Evolutionary conservation across 805 yeast genomes (phyloP).

Genomic region (Sugiyamaella qingdaonensis): DNA sequence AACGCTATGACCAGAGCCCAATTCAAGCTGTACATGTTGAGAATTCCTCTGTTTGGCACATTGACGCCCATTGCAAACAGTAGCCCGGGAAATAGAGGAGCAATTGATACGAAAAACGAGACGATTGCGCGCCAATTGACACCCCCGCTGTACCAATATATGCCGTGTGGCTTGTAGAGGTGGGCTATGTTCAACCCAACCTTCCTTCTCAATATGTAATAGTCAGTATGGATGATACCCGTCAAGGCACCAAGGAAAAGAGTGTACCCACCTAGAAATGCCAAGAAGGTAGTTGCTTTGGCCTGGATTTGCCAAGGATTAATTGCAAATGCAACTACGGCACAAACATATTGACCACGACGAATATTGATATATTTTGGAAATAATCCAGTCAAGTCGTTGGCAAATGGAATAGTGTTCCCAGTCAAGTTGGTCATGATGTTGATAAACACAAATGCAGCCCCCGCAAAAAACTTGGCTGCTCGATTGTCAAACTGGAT

Average conservation of each 20-base stretch:
- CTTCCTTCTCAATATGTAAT: conserved; percentile 38
- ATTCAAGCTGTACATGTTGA: conserved; percentile 13
- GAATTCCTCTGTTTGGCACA: conserved; percentile 13
- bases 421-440: conserved; percentile 33
- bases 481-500: conserved; percentile 37
- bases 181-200: conserved; percentile 20
- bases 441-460: conserved; percentile 33
- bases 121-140: conserved; percentile 41
- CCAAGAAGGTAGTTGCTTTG: conserved; percentile 35
- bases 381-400: conserved; percentile 52
- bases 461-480: conserved; percentile 59
- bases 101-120: conserved; percentile 29
- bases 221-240: conserved; percentile 39
- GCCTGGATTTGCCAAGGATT: conserved; percentile 40
- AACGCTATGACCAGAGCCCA: conserved; percentile 13
- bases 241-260: conserved; percentile 41
- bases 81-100: conserved; percentile 15
- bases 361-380: conserved; percentile 56
- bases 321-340: not conserved
- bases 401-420: conserved; percentile 40
- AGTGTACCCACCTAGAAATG: conserved; percentile 36
- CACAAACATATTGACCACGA: conserved; percentile 39
- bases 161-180: conserved; percentile 13
- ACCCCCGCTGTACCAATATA: conserved; percentile 45
- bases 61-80: conserved; percentile 16